Base-by-base conservation (phyloP, 2,329 filamentous ascomycete species). In the Colletotrichum sp. region DNA sequence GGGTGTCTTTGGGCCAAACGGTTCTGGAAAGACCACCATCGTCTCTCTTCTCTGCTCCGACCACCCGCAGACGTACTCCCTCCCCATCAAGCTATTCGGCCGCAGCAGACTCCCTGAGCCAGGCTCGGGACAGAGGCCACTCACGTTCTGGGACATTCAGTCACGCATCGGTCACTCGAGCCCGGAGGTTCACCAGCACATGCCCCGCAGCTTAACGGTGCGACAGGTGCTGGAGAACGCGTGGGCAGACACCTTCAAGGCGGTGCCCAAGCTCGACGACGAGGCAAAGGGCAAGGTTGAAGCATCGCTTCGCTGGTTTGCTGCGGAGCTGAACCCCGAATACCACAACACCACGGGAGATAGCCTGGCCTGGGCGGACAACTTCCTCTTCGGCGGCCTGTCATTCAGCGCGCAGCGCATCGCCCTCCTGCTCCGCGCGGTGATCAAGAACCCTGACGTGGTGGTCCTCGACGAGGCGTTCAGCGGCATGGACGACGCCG, bases 131-230 rank as follows among this genome's bases (percentile, higher is more conserved):
- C 83, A 91, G 70, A 90, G 90, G 0, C 96, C 95, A 0, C 92
- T 98, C 39, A 97, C 95, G 0, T 94, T 98, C 74, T 98, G 98
- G 88, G 96, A 98, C 77, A 92, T 99, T 9, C 97, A 98, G 83
- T 89, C 93, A 1, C 93, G 95, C 28, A 95, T 99, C 78, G 97
- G 97, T 13, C 96, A 98, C 83, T 97, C 96, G 0, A 97, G 95
- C 76, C 97, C 97, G 0, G 97, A 98, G 82, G 94, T 98, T 6
- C 96, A 98, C 80, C 93, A 95, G 68, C 96, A 98, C 84, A 98
- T 98, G 86, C 96, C 97, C 1, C 93, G 93, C 65, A 88, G 90
- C 43, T 87, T 98, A 62, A 93, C 93, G 0, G 86, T 98, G 12
- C 91, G 95, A 3, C 89, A 93, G 66, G 91, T 95, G 0, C 83